A percentile compares a stretch with the other conserved stretches of the same genome.
Evolutionary conservation across 176 grass and related monocot species (phyloP).

Genomic region (Zea mays): Zm-B73-REFERENCE-NAM-5.0 NC_050103.1:12356001-12356500

Average conservation of each 20-base stretch:
- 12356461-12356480: neutral
- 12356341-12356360: slow-evolving; percentile 31
- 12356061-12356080: neutral
- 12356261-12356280: neutral
- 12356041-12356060: neutral
- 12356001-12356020: neutral
- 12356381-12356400: neutral
- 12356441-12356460: neutral
- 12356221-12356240: slow-evolving; percentile 31
- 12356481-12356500: neutral
- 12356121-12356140: neutral
- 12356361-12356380: neutral
- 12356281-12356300: neutral
- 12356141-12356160: neutral
- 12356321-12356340: neutral
- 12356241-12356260: neutral
- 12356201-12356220: slow-evolving; percentile 10
- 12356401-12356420: neutral
- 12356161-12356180: slow-evolving; percentile 7
- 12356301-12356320: no score
- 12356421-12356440: slow-evolving; percentile 22
- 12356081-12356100: slow-evolving; percentile 25
- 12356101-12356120: slow-evolving; percentile 25
- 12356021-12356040: neutral
- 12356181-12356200: neutral